Base-by-base conservation (phyloP, 495 filamentous ascomycete species). In the Lepidopterella palustris region DNA sequence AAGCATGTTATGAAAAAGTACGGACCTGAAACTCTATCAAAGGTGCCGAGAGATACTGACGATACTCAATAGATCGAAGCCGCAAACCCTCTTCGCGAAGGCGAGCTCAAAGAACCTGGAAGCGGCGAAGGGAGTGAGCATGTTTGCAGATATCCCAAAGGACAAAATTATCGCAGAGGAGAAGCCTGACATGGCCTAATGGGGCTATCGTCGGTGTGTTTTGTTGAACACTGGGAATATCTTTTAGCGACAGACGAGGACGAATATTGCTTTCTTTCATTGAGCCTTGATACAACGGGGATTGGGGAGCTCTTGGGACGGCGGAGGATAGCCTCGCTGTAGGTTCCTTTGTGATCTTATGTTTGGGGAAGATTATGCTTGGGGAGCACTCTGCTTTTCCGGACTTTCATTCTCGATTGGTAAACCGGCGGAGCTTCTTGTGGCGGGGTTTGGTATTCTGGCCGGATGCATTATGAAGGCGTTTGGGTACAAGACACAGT, bases 1-100 rank as follows among this genome's bases (percentile, higher is more conserved):
- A 92, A 92, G 79, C 85, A 86, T 35, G 86, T 88, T 65, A 72
- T 74, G 64, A 88, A 87, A 55, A 68, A 69, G 72, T 73, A 62
- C 52, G 65, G 1, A 6, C 15, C 42, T n/a, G n/a, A n/a, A n/a
- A n/a, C n/a, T n/a, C n/a, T n/a, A n/a, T n/a, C n/a, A n/a, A n/a
- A n/a, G n/a, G n/a, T n/a, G n/a, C n/a, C n/a, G n/a, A n/a, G n/a
- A n/a, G n/a, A 47, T 57, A 25, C 61, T 60, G 51, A 67, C 28
- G 5, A 20, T 32, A 11, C 2, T 15, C 24, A 21, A 15, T 48
- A 68, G 59, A 45, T 59, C 66, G 13, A 65, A 68, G 58, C 66
- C 66, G 1, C 59, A 63, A 54, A 65, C 66, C 32, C 63, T 69
- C 13, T 69, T 69, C 54, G 60, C 65, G 60, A 66, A 63, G 60